Conservation (phyloP, 2,329 filamentous ascomycete genomes). For the Phialemoniopsis sp. region DNA sequence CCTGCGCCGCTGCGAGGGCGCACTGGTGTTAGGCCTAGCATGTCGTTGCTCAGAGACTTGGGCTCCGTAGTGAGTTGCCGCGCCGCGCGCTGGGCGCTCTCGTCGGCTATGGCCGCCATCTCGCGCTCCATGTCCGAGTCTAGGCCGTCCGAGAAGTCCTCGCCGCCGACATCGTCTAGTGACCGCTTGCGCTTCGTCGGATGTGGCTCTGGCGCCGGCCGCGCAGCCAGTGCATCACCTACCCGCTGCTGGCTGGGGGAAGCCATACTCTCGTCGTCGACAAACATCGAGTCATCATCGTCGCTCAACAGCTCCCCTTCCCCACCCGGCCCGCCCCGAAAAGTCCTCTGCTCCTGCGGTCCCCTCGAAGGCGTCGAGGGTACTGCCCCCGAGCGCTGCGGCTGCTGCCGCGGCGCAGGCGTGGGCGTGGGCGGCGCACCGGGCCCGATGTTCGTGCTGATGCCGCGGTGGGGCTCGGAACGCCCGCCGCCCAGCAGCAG, state of each 20-base stretch:
- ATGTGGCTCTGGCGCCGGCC: neutral
- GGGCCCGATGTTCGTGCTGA: neutral
- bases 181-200: neutral
- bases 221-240: too few relatives aligned
- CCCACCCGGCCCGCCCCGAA: too few relatives aligned
- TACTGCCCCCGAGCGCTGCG: too few relatives aligned
- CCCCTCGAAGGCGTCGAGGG: too few relatives aligned
- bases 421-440: slow-evolving; percentile 4
- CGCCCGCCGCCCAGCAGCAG: slow-evolving; percentile 2
- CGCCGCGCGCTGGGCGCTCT: slow-evolving; percentile 1
- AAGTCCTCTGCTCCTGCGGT: too few relatives aligned
- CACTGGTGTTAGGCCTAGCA: too few relatives aligned
- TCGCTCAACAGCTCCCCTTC: too few relatives aligned
- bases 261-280: too few relatives aligned
- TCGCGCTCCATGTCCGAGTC: slow-evolving; percentile 13
- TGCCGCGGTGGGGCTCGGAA: neutral
- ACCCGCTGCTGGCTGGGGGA: too few relatives aligned
- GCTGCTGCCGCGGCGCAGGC: neutral
- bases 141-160: slow-evolving; percentile 6
- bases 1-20: too few relatives aligned
- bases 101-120: slow-evolving; percentile 8
- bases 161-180: neutral
- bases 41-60: neutral
- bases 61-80: neutral
- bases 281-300: too few relatives aligned